A percentile compares a stretch with the other conserved stretches of the same genome.
phyloP scores from a whole-genome alignment of 441 rosid genomes.

The Viola pubescens region DNA sequence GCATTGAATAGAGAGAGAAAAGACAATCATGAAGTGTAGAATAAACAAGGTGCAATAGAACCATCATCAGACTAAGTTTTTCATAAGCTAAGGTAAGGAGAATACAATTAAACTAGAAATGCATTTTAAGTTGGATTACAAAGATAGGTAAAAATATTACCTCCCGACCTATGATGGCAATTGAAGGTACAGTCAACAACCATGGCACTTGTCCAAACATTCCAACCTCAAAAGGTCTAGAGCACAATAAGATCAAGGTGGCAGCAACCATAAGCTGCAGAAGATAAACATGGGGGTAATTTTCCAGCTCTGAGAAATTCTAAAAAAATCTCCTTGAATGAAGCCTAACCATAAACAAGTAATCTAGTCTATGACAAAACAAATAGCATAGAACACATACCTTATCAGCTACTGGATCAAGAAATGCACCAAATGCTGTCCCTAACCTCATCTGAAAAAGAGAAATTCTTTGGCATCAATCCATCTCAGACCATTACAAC shows the following conservation, averaged over 20 bases:
- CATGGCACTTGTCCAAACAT: constrained; percentile 59
- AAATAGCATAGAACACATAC: constrained; percentile 24
- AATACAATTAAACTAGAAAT: too few species aligned
- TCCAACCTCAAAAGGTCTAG: constrained; percentile 56
- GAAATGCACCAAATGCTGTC: constrained; percentile 89
- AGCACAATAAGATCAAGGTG: constrained; percentile 69
- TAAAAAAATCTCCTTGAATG: neutral
- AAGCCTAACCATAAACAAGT: neutral
- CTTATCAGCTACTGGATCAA: constrained; percentile 98
- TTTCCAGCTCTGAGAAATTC: too few species aligned
- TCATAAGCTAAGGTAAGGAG: too few species aligned
- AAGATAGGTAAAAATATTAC: constrained; percentile 26
- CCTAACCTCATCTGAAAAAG: constrained; percentile 68
- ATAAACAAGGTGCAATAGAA: too few species aligned
- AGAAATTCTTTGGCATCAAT: constrained; percentile 7
- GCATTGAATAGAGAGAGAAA: neutral
- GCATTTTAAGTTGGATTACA: neutral
- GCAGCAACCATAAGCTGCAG: constrained; percentile 98
- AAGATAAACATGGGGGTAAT: constrained; percentile 9
- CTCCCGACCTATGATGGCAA: constrained; percentile 94
- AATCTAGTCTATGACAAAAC: neutral
- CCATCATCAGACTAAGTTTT: too few species aligned
- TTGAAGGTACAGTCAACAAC: constrained; percentile 75
- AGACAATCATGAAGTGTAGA: neutral
- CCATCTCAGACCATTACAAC: neutral